These are phyloP conservation scores for Podospora australis DNA, from an alignment of 495 filamentous ascomycete genomes.

Conservation along the genomic window DNA sequence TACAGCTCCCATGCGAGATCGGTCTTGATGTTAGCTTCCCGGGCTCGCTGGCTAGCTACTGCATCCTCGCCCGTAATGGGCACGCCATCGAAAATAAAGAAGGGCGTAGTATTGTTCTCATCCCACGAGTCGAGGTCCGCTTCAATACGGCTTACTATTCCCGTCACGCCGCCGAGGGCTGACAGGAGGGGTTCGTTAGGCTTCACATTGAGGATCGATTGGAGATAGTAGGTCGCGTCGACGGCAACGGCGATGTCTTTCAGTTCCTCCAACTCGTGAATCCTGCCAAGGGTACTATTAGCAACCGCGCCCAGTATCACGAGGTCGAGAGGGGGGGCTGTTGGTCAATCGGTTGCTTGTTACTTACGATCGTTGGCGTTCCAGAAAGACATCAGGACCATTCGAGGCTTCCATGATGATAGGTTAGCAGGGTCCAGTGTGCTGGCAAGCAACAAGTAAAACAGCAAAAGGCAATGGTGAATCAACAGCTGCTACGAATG, in stretches of 20 bases:
- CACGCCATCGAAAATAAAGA: conserved; percentile 89
- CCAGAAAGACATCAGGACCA: no score
- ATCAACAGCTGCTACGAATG: no score
- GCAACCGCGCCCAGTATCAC: neutral
- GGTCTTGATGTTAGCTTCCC: conserved; percentile 45
- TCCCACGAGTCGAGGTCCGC: conserved; percentile 65
- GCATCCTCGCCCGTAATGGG: conserved; percentile 65
- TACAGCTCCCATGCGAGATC: conserved; percentile 79
- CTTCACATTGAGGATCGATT: conserved; percentile 59
- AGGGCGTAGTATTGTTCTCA: conserved; percentile 54
- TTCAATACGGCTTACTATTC: conserved; percentile 63
- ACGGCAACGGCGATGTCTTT: conserved; percentile 71
- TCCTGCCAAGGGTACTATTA: conserved; percentile 21
- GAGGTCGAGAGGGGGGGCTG: neutral
- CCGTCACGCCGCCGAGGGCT: conserved; percentile 84
- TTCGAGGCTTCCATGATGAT: no score
- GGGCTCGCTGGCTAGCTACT: conserved; percentile 34
- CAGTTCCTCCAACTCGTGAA: conserved; percentile 40
- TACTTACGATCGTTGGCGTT: no score
- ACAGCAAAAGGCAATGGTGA: no score
- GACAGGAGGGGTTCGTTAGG: conserved; percentile 80
- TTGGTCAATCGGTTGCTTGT: no score
- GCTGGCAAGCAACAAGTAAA: no score
- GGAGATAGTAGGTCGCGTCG: conserved; percentile 85
- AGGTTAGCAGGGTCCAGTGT: no score